Conservation (phyloP, 108 stramenopile species). For the Fragilaria radians region DNA sequence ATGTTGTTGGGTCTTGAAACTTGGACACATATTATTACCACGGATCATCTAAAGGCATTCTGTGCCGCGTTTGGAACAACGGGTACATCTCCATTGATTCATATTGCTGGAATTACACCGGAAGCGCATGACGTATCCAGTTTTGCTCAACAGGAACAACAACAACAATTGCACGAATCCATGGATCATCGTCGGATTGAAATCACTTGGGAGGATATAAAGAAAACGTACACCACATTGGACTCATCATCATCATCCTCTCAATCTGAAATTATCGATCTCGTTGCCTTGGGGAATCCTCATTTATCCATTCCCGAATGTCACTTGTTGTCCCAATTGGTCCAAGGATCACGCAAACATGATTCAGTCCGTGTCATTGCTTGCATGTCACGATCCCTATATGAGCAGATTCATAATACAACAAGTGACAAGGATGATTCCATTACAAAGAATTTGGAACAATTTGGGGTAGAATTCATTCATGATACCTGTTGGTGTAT, state of each 20-base stretch:
- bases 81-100: constrained; percentile 66
- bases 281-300: constrained; percentile 78
- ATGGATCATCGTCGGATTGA: neutral
- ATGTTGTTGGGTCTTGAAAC: constrained; percentile 62
- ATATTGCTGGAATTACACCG: constrained; percentile 72
- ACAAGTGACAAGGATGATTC: constrained; percentile 21
- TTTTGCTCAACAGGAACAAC: constrained; percentile 7
- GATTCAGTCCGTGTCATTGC: constrained; percentile 50
- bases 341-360: constrained; percentile 35
- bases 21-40: constrained; percentile 20
- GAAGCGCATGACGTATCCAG: constrained; percentile 39
- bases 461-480: constrained; percentile 65
- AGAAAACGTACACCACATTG: constrained; percentile 15
- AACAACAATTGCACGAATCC: constrained; percentile 2
- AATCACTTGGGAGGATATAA: constrained; percentile 19
- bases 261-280: constrained; percentile 26
- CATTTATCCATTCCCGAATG: constrained; percentile 65
- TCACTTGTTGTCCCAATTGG: constrained; percentile 27
- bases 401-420: too few species aligned
- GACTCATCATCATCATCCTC: constrained; percentile 12
- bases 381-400: constrained; percentile 37
- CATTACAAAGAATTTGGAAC: constrained; percentile 31
- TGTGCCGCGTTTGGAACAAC: constrained; percentile 86
- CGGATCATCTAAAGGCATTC: constrained; percentile 74
- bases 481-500: constrained; percentile 90